A percentile compares a stretch with the other conserved stretches of the same genome.
phyloP scores from a whole-genome alignment of 371 early-diverging fungal species.

The Amoeboaphelidium protococcarum region DNA sequence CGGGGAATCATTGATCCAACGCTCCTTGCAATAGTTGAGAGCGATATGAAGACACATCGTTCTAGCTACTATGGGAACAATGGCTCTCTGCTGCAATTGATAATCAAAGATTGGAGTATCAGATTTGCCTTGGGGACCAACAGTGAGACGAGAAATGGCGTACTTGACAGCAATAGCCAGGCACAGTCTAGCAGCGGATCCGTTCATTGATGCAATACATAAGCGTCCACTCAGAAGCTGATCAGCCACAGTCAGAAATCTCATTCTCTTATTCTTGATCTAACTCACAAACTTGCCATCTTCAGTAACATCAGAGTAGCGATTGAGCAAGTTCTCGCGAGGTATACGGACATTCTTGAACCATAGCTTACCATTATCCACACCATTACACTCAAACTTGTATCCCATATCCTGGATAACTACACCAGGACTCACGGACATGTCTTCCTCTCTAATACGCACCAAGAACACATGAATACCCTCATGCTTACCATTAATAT shows the following conservation, averaged over 20 bases:
- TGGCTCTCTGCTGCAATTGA: constrained; percentile 40
- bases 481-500: constrained; percentile 28
- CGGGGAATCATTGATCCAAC: constrained; percentile 22
- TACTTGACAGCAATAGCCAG: constrained; percentile 31
- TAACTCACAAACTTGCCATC: constrained; percentile 24
- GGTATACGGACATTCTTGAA: constrained; percentile 26
- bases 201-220: constrained; percentile 30
- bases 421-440: constrained; percentile 19
- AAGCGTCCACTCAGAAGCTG: constrained; percentile 37
- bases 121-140: constrained; percentile 36
- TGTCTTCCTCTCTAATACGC: constrained; percentile 31
- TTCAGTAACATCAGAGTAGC: constrained; percentile 28
- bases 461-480: constrained; percentile 32
- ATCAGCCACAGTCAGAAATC: constrained; percentile 40
- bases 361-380: constrained; percentile 31
- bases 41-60: constrained; percentile 35
- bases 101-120: constrained; percentile 38
- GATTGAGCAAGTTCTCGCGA: constrained; percentile 31
- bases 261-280: constrained; percentile 23
- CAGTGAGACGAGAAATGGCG: constrained; percentile 28
- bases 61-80: constrained; percentile 30
- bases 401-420: constrained; percentile 36
- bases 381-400: constrained; percentile 28
- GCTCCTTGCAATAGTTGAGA: constrained; percentile 30
- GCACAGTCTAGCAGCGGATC: constrained; percentile 4